These are phyloP conservation scores for Nothomitra cinnamomea DNA, from an alignment of 2,329 filamentous ascomycete genomes.

Conservation along the genomic window DNA sequence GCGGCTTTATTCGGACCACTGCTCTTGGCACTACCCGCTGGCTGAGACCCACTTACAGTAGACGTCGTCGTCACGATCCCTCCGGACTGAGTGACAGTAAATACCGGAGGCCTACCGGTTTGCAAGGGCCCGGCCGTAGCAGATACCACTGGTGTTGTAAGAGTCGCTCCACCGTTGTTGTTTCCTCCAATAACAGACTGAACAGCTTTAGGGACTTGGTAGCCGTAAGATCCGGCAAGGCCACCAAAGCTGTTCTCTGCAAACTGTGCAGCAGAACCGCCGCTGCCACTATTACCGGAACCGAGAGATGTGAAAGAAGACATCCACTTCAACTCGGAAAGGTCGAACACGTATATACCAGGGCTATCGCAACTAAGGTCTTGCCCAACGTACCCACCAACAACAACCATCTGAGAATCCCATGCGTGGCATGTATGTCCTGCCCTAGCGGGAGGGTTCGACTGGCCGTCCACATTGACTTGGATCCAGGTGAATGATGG, in stretches of 20 bases:
- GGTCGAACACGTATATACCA: slow-evolving; percentile 61
- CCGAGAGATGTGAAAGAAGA: slow-evolving; percentile 48
- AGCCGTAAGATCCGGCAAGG: slow-evolving; percentile 44
- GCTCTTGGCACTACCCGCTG: slow-evolving; percentile 9
- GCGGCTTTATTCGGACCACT: slow-evolving; percentile 32
- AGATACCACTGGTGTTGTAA: slow-evolving; percentile 42
- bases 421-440: slow-evolving; percentile 66
- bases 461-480: slow-evolving; percentile 34
- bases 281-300: slow-evolving; percentile 26
- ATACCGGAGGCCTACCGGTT: slow-evolving; percentile 51
- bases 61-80: slow-evolving; percentile 23
- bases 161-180: slow-evolving; percentile 49
- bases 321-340: slow-evolving; percentile 52
- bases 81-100: slow-evolving; percentile 41
- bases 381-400: slow-evolving; percentile 52
- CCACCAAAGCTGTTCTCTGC: slow-evolving; percentile 17
- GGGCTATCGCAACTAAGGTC: slow-evolving; percentile 47
- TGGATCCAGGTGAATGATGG: slow-evolving; percentile 69
- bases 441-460: slow-evolving; percentile 39
- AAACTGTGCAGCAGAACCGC: slow-evolving; percentile 16
- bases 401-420: slow-evolving; percentile 62
- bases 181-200: slow-evolving; percentile 50
- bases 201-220: slow-evolving; percentile 50
- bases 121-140: slow-evolving; percentile 53
- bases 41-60: slow-evolving; percentile 1